Base-by-base conservation (phyloP, 768 basidiomycete genomes). In the Trametes meyenii region DNA sequence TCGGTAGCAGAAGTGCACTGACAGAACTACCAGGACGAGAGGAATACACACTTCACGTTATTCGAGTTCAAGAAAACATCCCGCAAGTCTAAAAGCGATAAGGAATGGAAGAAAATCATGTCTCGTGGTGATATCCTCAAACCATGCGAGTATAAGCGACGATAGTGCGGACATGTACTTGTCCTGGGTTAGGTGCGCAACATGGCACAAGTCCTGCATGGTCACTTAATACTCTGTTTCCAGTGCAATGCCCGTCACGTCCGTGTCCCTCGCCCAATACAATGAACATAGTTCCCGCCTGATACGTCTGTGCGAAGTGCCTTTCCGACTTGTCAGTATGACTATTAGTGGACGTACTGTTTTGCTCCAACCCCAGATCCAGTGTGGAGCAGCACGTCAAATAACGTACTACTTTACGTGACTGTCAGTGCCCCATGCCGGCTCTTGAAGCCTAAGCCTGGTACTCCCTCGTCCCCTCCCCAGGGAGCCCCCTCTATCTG, bases 91-190 rank as follows among this genome's bases (percentile, higher is more conserved):
- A 84, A 80, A 70, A 76, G 74, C 40, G 79, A 85, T 50, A 78
- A 83, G 65, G 84, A 88, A 61, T 94, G 89, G 87, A 70, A 68
- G 12, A 77, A 77, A 44, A 65, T 93, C 23, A 51, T 83, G 68
- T 75, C 77, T 10, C 82, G 79, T 67, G 83, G 85, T 16, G 69
- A 73, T 57, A 68, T 91, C 39, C 78, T 97, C 60, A 93, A 92
- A 73, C 87, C 95, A 38, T 97, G 94, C 74, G 92, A 96, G 76
- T 97, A 97, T 73, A 97, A 96, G 72, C 81, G 90, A 67, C 81
- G 94, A 70, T 96, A 60, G 55, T 33, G 29, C 24, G 16, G 13
- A 13, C 10, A n/a, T n/a, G 16, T 33, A 33, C 29, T 33, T 33
- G 29, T 33, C 29, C 29, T 33, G 29, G 3, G 4, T 33, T 33